A percentile compares a stretch with the other conserved stretches of the same genome.
phyloP scores from a whole-genome alignment of 2,329 filamentous ascomycete species.

The Pseudocercospora musae region DNA sequence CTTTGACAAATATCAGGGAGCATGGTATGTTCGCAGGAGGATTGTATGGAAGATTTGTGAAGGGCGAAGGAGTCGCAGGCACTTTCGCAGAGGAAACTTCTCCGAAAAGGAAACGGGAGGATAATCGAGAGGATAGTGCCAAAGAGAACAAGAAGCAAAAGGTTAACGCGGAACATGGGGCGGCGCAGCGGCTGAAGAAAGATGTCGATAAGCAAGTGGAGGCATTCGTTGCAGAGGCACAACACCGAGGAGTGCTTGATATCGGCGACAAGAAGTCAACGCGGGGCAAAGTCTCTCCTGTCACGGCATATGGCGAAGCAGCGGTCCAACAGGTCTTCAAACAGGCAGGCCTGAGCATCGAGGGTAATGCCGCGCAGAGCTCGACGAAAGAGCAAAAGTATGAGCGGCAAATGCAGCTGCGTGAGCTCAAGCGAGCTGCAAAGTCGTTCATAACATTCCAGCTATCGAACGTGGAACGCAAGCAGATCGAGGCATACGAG shows the following conservation, averaged over 20 bases:
- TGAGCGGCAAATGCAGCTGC: slow-evolving; percentile 15
- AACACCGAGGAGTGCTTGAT: slow-evolving; percentile 3
- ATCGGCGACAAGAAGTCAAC: slow-evolving; percentile 12
- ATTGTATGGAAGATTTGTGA: slow-evolving; percentile 81
- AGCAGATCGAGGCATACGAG: slow-evolving; percentile 7
- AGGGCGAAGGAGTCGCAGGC: slow-evolving; percentile 72
- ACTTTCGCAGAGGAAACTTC: slow-evolving; percentile 50
- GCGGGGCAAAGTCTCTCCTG: slow-evolving; percentile 4
- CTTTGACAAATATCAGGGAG: slow-evolving; percentile 46
- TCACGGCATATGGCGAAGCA: slow-evolving; percentile 6
- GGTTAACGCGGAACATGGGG: slow-evolving; percentile 7
- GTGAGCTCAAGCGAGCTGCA: slow-evolving; percentile 20
- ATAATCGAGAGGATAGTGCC: slow-evolving; percentile 1
- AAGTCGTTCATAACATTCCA: slow-evolving; percentile 14
- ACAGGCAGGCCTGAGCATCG: slow-evolving; percentile 2
- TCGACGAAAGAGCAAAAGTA: slow-evolving; percentile 17
- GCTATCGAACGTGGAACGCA: slow-evolving; percentile 13
- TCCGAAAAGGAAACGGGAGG: slow-evolving; percentile 16
- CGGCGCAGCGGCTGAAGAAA: slow-evolving; percentile 5
- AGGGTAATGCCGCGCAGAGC: background rate
- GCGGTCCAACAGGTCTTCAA: slow-evolving; percentile 9
- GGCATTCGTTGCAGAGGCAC: slow-evolving; percentile 11
- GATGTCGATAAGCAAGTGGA: background rate
- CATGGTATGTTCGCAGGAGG: slow-evolving; percentile 50
- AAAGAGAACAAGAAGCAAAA: slow-evolving; percentile 21